Evolutionary conservation across 2,329 filamentous ascomycete genomes (phyloP).

Genomic region (Diaporthe sp.): DNA sequence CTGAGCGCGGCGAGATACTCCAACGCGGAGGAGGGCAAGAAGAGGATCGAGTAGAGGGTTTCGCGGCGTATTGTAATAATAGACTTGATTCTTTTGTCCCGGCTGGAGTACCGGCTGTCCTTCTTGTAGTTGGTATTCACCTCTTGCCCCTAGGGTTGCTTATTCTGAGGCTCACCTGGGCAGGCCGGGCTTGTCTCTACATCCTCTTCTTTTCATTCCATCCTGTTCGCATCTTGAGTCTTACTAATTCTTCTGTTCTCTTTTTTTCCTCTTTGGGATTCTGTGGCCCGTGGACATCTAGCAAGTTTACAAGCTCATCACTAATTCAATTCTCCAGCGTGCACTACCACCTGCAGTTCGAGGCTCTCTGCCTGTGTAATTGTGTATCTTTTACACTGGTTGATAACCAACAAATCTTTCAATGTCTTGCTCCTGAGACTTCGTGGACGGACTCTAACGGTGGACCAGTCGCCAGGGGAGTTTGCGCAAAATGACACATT

Average conservation of each 20-base stretch:
- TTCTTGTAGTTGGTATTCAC: neutral
- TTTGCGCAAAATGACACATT: neutral
- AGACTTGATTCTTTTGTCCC: constrained; percentile 10
- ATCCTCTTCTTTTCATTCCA: neutral
- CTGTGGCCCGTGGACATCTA: neutral
- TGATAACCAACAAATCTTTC: neutral
- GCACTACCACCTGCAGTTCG: neutral
- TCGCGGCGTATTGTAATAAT: constrained; percentile 25
- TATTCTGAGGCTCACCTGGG: neutral
- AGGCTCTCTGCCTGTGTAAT: neutral
- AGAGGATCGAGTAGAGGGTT: constrained; percentile 84
- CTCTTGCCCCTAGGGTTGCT: neutral
- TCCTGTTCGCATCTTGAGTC: neutral
- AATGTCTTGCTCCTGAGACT: no score
- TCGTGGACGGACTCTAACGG: no score
- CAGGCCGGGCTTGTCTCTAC: neutral
- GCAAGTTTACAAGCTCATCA: neutral
- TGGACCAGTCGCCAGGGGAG: neutral
- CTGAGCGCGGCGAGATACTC: constrained; percentile 86
- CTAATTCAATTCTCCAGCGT: constrained; percentile 21
- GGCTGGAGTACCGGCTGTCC: neutral
- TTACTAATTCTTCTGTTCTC: neutral
- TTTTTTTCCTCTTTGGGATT: neutral
- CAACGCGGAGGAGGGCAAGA: constrained; percentile 97
- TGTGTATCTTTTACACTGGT: neutral